Evolutionary conservation across 2,329 filamentous ascomycete genomes (phyloP).

Genomic region (Claviceps digitariae): DNA sequence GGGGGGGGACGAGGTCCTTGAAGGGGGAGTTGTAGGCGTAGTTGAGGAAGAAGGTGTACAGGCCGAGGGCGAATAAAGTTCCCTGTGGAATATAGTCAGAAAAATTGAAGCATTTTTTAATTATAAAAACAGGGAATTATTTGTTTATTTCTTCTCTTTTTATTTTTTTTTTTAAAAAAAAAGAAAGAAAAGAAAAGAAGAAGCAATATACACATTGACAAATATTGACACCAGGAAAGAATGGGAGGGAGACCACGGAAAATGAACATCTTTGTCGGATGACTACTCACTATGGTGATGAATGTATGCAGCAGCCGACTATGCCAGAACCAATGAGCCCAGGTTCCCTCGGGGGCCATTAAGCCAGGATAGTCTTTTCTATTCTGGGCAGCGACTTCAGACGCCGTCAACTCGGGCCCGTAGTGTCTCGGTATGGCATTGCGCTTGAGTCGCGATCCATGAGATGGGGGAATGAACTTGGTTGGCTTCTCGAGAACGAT

Average conservation of each 20-base stretch:
- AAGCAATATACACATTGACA: not conserved
- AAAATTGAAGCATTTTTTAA: no score
- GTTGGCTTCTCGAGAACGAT: conserved; percentile 73
- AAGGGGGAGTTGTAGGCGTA: conserved; percentile 71
- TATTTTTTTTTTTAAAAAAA: not conserved
- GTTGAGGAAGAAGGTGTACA: conserved; percentile 63
- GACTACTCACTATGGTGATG: conserved; percentile 60
- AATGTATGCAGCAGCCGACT: conserved; percentile 63
- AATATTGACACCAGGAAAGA: not conserved
- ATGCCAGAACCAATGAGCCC: conserved; percentile 73
- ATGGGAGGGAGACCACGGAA: not conserved
- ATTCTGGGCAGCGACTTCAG: conserved; percentile 53
- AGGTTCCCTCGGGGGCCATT: conserved; percentile 72
- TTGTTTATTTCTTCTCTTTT: not conserved
- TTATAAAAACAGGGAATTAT: no score
- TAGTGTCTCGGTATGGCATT: conserved; percentile 50
- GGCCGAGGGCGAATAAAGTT: conserved; percentile 54
- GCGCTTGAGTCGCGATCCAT: conserved; percentile 55
- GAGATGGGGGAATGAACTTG: conserved; percentile 85
- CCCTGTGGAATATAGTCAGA: conserved; percentile 27
- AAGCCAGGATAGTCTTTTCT: conserved; percentile 72
- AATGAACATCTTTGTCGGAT: not conserved
- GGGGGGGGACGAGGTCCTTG: conserved; percentile 61
- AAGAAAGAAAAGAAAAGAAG: not conserved
- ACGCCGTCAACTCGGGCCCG: conserved; percentile 53